phyloP scores from a whole-genome alignment of 2,329 filamentous ascomycete species.

The Apiospora arundinis region DNA sequence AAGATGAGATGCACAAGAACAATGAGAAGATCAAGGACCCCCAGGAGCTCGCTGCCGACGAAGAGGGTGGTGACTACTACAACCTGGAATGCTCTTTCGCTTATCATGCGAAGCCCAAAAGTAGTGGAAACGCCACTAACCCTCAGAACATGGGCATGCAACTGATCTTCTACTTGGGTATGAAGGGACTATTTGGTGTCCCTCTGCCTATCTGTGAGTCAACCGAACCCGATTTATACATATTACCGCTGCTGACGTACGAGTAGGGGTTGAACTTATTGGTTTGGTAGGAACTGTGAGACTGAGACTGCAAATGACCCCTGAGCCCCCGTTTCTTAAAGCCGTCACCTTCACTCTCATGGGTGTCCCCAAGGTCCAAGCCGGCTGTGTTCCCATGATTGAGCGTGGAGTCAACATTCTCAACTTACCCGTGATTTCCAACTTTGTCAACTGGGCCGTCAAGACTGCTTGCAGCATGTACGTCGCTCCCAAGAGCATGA shows the following conservation, averaged over 20 bases:
- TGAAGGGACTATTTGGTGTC: conserved; percentile 87
- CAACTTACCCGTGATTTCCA: conserved; percentile 90
- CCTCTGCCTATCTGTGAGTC: conserved; percentile 77
- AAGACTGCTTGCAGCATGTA: conserved; percentile 87
- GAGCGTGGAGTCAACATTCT: conserved; percentile 88
- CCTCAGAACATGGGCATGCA: conserved; percentile 98
- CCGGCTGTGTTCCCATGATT: conserved; percentile 92
- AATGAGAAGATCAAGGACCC: conserved; percentile 84
- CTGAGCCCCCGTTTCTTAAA: conserved; percentile 91
- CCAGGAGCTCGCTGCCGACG: conserved; percentile 85
- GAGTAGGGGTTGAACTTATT: conserved; percentile 76
- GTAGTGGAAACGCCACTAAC: conserved; percentile 71
- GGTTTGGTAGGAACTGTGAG: conserved; percentile 89
- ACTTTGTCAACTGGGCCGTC: conserved; percentile 97
- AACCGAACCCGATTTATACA: conserved; percentile 26
- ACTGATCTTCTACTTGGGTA: conserved; percentile 88
- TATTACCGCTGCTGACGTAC: conserved; percentile 25
- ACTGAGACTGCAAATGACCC: conserved; percentile 82
- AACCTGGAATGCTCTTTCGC: conserved; percentile 91
- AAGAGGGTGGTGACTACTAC: conserved; percentile 91
- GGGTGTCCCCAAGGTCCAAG: conserved; percentile 88
- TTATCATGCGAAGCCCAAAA: conserved; percentile 84
- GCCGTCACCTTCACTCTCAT: conserved; percentile 92
- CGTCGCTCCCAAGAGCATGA: conserved; percentile 93
- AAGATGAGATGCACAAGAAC: conserved; percentile 78